These are phyloP conservation scores for Clitoria ternatea DNA, from an alignment of 306 rosid species.

Conservation along the genomic window DNA sequence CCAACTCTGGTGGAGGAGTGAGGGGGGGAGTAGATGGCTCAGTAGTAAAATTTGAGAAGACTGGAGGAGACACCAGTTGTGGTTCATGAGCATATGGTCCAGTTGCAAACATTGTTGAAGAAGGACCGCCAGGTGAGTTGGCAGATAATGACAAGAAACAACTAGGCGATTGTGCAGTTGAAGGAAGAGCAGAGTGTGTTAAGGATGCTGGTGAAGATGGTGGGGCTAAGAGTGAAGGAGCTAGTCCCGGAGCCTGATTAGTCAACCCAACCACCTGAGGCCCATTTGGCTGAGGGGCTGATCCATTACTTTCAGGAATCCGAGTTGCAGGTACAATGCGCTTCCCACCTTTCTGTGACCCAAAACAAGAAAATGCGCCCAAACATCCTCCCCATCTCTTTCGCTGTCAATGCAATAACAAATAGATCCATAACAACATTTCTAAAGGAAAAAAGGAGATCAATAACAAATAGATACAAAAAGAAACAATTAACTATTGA, in stretches of 20 bases:
- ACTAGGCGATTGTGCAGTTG: slow-evolving; percentile 89
- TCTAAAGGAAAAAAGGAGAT: slow-evolving; percentile 14
- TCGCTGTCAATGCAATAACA: slow-evolving; percentile 56
- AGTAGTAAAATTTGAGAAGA: slow-evolving; percentile 92
- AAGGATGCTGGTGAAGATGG: slow-evolving; percentile 98
- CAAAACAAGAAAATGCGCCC: slow-evolving; percentile 89
- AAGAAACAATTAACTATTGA: slow-evolving; percentile 7
- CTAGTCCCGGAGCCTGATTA: slow-evolving; percentile 70
- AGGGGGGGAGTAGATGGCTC: slow-evolving; percentile 98
- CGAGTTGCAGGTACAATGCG: slow-evolving; percentile 95
- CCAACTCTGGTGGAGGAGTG: slow-evolving; percentile 98
- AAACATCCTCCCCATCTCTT: slow-evolving; percentile 99
- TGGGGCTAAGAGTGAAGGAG: slow-evolving; percentile 91
- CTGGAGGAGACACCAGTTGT: slow-evolving; percentile 95
- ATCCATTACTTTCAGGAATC: slow-evolving; percentile 64
- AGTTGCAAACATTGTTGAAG: slow-evolving; percentile 80
- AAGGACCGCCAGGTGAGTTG: slow-evolving; percentile 98
- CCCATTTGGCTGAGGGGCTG: slow-evolving; percentile 76
- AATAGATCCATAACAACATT: too few species aligned
- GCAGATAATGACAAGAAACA: slow-evolving; percentile 82
- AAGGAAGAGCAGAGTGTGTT: slow-evolving; percentile 90
- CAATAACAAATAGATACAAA: slow-evolving; percentile 16
- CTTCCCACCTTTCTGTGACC: slow-evolving; percentile 86
- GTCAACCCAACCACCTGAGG: slow-evolving; percentile 67
- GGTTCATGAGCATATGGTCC: slow-evolving; percentile 98